Evolutionary conservation across 2,329 filamentous ascomycete species (phyloP), one percentile per base, ranked within the genome.

Genomic region (Nemania sp.): DNA sequence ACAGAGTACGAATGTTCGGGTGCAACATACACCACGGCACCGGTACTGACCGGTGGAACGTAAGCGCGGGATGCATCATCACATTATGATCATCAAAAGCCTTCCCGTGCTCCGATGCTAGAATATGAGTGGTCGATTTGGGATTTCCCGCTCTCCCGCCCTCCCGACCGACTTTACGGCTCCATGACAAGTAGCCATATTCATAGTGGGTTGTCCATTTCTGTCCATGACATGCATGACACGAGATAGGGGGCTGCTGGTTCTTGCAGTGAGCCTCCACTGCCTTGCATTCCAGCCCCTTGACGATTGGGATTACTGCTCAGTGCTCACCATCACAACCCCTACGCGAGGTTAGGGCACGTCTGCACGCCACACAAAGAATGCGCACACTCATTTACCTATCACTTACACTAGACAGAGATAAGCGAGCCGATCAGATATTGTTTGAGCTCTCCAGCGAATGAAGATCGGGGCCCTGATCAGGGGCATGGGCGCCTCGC

Each of bases 201-300:
- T n/a, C n/a, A n/a, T n/a, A n/a, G n/a, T n/a, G n/a, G n/a, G n/a
- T n/a, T n/a, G n/a, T n/a, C n/a, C n/a, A n/a, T n/a, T n/a, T 26
- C 20, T 36, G 22, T 26, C n/a, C n/a, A n/a, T n/a, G n/a, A n/a
- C n/a, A n/a, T 48, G 23, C 34, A 46, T 48, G 42, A 44, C 45
- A 54, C 50, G 31, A 54, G 51, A 54, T 49, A 46, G n/a, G 50
- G 49, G 54, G 49, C 54, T 53, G 50, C 44, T 46, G 37, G 41
- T 49, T 31, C 26, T 40, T 45, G 52, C 42, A 52, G n/a, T 12
- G 20, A 49, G 34, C 44, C 33, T 52, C 43, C 44, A 26, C 49
- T 9, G 43, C 17, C 45, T 50, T 43, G 50, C 54, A 34, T 50
- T 11, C 14, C 33, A 24, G 37, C 42, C 54, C 53, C 49, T 48